Conservation (phyloP, 177 flowering plant species). For the Vitis hybrid region DNA sequence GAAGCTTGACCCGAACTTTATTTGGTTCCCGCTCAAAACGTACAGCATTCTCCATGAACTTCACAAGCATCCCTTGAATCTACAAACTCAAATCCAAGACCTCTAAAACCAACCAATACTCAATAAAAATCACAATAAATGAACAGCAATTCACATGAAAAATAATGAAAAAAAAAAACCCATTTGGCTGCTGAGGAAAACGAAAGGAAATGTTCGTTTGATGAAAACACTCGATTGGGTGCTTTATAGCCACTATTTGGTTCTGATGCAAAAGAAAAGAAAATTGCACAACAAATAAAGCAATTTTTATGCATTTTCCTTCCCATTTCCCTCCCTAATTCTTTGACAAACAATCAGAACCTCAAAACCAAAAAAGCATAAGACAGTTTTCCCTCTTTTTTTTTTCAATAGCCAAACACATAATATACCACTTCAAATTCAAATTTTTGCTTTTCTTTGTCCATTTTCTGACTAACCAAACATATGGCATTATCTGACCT, state of each 20-base stretch:
- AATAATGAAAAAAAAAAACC: neutral
- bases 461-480: neutral
- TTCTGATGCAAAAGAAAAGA: too few relatives aligned
- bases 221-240: too few relatives aligned
- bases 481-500: constrained; percentile 32
- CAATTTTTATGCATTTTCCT: too few relatives aligned
- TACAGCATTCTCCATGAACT: constrained; percentile 58
- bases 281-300: too few relatives aligned
- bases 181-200: neutral
- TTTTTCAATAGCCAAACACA: constrained; percentile 10
- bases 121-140: constrained; percentile 19
- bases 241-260: too few relatives aligned
- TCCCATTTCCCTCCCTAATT: too few relatives aligned
- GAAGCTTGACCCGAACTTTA: constrained; percentile 40
- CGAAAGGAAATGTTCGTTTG: too few relatives aligned
- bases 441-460: neutral
- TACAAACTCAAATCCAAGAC: constrained; percentile 45
- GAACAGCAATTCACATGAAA: neutral
- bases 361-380: too few relatives aligned
- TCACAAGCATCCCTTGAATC: constrained; percentile 70
- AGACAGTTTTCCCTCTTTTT: neutral
- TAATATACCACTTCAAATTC: neutral
- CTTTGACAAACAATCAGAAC: too few relatives aligned
- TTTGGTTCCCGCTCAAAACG: constrained; percentile 45
- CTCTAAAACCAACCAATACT: constrained; percentile 30